Percentiles rank a stretch among this genome's conserved stretches.
These are phyloP conservation scores for Peronospora farinosa DNA, from an alignment of 352 stramenopile species.

Conservation along the genomic window DNA sequence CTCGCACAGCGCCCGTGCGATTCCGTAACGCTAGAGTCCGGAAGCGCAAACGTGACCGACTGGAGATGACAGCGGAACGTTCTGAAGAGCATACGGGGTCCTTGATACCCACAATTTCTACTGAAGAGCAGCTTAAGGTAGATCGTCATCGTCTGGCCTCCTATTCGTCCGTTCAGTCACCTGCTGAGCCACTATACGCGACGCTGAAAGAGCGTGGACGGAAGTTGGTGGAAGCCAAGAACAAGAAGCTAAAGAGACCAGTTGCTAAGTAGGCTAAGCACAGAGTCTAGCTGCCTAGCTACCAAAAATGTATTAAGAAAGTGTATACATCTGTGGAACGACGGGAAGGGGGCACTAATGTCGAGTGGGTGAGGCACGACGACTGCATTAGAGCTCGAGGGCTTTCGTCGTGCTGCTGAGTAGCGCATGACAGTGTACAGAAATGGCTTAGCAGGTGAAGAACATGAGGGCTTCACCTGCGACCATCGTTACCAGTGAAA, in stretches of 20 bases:
- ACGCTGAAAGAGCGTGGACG: constrained; percentile 27
- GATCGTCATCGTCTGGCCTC: constrained; percentile 61
- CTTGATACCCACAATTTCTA: constrained; percentile 18
- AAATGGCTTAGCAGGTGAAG: constrained; percentile 56
- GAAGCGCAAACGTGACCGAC: constrained; percentile 56
- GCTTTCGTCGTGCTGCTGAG: background rate
- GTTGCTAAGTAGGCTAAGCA: constrained; percentile 15
- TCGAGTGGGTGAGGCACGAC: constrained; percentile 25
- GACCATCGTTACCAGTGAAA: constrained; percentile 42
- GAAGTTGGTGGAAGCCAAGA: constrained; percentile 18
- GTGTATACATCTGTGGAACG: constrained; percentile 11
- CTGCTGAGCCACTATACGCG: constrained; percentile 41
- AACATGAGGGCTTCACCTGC: constrained; percentile 68
- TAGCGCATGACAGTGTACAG: constrained; percentile 12
- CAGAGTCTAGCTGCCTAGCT: constrained; percentile 13
- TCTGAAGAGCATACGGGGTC: constrained; percentile 7
- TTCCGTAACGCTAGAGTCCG: constrained; percentile 64
- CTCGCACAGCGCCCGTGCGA: constrained; percentile 49
- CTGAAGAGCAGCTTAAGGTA: constrained; percentile 55
- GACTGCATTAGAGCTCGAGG: background rate
- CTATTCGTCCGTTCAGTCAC: constrained; percentile 62
- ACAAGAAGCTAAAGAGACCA: constrained; percentile 32
- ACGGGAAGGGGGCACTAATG: background rate
- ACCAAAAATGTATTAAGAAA: constrained; percentile 29
- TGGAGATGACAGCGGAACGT: constrained; percentile 25